Evolutionary conservation across 306 rosid species (phyloP).

Genomic region (Oxytropis ochrocephala): DNA sequence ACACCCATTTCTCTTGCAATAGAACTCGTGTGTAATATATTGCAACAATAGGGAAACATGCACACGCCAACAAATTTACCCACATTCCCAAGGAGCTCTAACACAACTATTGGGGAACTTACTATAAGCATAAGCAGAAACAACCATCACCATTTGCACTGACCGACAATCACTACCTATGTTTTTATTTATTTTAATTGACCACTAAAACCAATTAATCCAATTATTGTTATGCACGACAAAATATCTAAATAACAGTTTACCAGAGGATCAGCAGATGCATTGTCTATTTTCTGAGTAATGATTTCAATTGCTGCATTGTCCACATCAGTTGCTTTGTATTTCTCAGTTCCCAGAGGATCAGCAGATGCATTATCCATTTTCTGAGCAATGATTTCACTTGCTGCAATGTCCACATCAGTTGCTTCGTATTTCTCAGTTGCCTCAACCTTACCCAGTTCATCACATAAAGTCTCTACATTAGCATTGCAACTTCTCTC

Average conservation of each 20-base stretch:
- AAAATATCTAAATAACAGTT: constrained; percentile 3
- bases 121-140: no score
- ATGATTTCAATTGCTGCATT: constrained; percentile 26
- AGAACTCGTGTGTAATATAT: not conserved
- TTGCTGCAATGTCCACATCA: constrained; percentile 27
- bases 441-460: constrained; percentile 23
- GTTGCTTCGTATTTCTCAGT: constrained; percentile 24
- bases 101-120: no score
- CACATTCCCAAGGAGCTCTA: no score
- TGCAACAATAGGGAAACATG: not conserved
- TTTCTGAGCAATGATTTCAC: constrained; percentile 31
- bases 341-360: no score
- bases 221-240: not conserved
- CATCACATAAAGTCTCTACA: constrained; percentile 18
- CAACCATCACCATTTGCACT: no score
- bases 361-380: constrained; percentile 28
- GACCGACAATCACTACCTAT: no score
- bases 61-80: no score
- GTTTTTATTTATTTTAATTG: no score
- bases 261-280: constrained; percentile 32
- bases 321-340: no score
- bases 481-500: constrained; percentile 21
- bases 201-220: no score
- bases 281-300: constrained; percentile 29
- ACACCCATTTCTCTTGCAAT: not conserved